A percentile compares a stretch with the other conserved stretches of the same genome.
Conservation (phyloP, 2,329 filamentous ascomycete species). For the Annulohypoxylon truncatum region DNA sequence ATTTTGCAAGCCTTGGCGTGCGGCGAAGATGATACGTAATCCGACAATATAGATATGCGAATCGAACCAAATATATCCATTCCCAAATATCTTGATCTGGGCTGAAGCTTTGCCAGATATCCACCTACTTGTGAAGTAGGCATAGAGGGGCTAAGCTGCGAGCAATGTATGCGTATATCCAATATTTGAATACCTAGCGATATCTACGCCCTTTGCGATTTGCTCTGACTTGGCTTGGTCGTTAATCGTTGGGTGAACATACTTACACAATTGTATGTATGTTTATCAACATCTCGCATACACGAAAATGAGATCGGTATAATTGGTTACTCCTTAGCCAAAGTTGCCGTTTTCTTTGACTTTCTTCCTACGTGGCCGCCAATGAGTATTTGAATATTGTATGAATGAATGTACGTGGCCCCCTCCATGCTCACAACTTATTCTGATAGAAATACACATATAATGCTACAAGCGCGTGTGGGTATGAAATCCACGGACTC, state of each 20-base stretch:
- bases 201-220: neutral
- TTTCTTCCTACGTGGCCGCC: slow-evolving; percentile 10
- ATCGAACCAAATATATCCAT: slow-evolving; percentile 24
- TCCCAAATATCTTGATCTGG: neutral
- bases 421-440: neutral
- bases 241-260: neutral
- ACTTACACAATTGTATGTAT: neutral
- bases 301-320: neutral
- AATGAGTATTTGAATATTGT: neutral
- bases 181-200: neutral
- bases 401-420: slow-evolving; percentile 11
- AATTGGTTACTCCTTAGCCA: neutral
- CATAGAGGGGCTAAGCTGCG: neutral
- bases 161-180: neutral
- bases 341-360: neutral
- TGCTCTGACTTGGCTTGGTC: neutral
- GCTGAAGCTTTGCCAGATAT: neutral
- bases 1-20: slow-evolving; percentile 30
- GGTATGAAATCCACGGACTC: neutral
- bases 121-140: neutral
- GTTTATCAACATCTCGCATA: neutral
- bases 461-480: neutral
- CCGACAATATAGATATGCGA: slow-evolving; percentile 31
- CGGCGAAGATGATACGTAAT: slow-evolving; percentile 24
- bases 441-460: neutral